Percentiles rank a stretch among this genome's conserved stretches.
Conservation (phyloP, 2,329 filamentous ascomycete genomes). For the Penicillium sp. region DNA sequence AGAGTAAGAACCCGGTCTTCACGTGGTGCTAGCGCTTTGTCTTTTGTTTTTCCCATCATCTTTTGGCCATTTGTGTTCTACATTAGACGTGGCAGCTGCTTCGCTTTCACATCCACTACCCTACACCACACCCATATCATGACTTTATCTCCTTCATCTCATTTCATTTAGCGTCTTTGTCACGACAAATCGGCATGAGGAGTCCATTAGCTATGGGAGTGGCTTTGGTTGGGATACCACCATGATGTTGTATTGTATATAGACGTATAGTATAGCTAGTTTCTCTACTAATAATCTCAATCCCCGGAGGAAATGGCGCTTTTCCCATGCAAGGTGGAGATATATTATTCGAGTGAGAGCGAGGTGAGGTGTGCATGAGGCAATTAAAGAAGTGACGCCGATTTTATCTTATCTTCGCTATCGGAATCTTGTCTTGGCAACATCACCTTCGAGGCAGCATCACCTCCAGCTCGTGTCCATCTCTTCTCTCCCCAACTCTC, state of each 20-base stretch:
- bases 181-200: slow-evolving; percentile 31
- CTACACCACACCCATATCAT: slow-evolving; percentile 5
- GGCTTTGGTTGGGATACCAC: slow-evolving; percentile 27
- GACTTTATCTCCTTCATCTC: slow-evolving; percentile 15
- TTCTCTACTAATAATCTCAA: slow-evolving; percentile 25
- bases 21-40: slow-evolving; percentile 77
- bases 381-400: not conserved
- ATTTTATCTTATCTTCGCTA: slow-evolving; percentile 8
- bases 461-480: slow-evolving; percentile 3
- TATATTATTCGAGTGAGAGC: not conserved
- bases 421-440: slow-evolving; percentile 20
- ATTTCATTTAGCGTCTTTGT: slow-evolving; percentile 34
- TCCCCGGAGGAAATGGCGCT: slow-evolving; percentile 31
- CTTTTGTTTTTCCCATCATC: slow-evolving; percentile 12
- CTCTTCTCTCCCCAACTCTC: not conserved
- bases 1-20: slow-evolving; percentile 93
- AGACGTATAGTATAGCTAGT: slow-evolving; percentile 32
- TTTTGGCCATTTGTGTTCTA: slow-evolving; percentile 18
- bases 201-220: slow-evolving; percentile 25
- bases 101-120: slow-evolving; percentile 17
- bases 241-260: slow-evolving; percentile 39
- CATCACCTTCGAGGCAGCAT: slow-evolving; percentile 8
- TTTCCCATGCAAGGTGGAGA: not conserved
- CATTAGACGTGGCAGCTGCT: slow-evolving; percentile 20
- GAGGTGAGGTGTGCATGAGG: not conserved